phyloP scores from a whole-genome alignment of 495 filamentous ascomycete species.

The Penicillium ochrochloron region DNA sequence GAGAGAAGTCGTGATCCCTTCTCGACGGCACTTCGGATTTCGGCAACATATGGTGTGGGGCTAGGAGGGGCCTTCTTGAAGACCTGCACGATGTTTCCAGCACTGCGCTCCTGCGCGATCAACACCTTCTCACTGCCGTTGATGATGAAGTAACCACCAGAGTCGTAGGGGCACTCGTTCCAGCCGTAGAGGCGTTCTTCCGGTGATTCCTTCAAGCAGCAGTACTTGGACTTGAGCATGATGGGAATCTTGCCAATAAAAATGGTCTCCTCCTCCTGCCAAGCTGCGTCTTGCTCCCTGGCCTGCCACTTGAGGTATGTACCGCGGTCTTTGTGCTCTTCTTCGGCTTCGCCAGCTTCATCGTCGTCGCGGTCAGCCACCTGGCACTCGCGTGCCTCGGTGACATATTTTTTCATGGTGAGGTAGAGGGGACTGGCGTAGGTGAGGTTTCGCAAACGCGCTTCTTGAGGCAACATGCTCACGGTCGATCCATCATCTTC shows the following conservation, averaged over 20 bases:
- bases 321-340: constrained; percentile 48
- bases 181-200: constrained; percentile 82
- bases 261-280: constrained; percentile 67
- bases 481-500: constrained; percentile 88
- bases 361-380: constrained; percentile 58
- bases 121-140: constrained; percentile 99
- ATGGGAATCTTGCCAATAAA: constrained; percentile 95
- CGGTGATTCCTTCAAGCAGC: constrained; percentile 77
- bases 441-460: constrained; percentile 90
- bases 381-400: constrained; percentile 77
- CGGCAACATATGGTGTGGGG: constrained; percentile 87
- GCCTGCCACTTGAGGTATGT: constrained; percentile 57
- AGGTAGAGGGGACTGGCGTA: constrained; percentile 91
- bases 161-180: constrained; percentile 97
- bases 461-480: constrained; percentile 86
- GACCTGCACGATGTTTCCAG: constrained; percentile 97
- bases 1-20: constrained; percentile 94
- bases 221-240: constrained; percentile 96
- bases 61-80: constrained; percentile 94
- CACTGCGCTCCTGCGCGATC: constrained; percentile 95
- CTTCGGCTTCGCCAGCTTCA: constrained; percentile 48
- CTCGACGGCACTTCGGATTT: constrained; percentile 94
- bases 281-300: constrained; percentile 61
- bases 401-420: constrained; percentile 77
- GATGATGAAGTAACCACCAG: constrained; percentile 98